phyloP scores from a whole-genome alignment of 2,329 filamentous ascomycete species.

The Hypoxylon sp. region DNA sequence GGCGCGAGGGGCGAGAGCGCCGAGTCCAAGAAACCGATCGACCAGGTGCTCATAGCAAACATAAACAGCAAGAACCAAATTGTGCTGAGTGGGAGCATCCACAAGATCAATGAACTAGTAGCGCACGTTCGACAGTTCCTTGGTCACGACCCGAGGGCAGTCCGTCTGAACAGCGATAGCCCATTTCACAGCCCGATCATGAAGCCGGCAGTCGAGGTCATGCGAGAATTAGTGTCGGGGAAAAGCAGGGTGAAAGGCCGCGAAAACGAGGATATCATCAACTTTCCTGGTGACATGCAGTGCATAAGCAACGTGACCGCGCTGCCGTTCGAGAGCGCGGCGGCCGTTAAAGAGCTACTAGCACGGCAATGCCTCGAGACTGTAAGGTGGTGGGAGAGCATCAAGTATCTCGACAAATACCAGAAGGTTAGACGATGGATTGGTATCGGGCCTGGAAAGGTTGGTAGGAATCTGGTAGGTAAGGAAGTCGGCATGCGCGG shows the following conservation, averaged over 20 bases:
- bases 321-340: constrained; percentile 75
- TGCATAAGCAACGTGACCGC: constrained; percentile 90
- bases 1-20: constrained; percentile 73
- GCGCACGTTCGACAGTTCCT: constrained; percentile 88
- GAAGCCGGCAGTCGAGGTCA: constrained; percentile 80
- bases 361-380: constrained; percentile 89
- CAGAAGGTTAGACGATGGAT: constrained; percentile 85
- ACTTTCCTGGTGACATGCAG: constrained; percentile 77
- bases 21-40: constrained; percentile 75
- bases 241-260: constrained; percentile 63
- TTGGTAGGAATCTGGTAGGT: constrained; percentile 90
- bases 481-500: constrained; percentile 92
- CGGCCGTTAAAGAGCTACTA: constrained; percentile 80
- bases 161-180: constrained; percentile 84
- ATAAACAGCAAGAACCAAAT: constrained; percentile 97
- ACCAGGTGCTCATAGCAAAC: constrained; percentile 91
- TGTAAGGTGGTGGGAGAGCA: constrained; percentile 93
- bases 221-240: constrained; percentile 72
- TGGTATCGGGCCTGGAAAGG: constrained; percentile 92
- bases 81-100: constrained; percentile 87
- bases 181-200: constrained; percentile 94
- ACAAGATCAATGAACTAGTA: constrained; percentile 80
- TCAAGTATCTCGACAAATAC: constrained; percentile 86
- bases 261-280: constrained; percentile 70
- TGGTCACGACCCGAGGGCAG: constrained; percentile 88